Evolutionary conservation across 768 basidiomycete genomes (phyloP).

Genomic region (Russula vinacea): DNA sequence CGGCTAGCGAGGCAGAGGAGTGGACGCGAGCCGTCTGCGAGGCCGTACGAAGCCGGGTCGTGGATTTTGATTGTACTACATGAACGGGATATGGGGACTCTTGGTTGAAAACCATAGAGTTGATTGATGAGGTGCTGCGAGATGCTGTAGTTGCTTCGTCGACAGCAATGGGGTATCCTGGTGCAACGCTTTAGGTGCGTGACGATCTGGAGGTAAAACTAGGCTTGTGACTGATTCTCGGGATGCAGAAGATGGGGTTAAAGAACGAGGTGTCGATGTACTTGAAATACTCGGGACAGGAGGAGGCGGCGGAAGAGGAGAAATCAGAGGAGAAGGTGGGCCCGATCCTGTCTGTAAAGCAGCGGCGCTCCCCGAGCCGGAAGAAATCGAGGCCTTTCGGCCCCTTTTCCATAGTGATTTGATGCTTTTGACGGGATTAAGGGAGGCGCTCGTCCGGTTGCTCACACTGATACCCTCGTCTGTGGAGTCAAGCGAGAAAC

Average conservation of each 20-base stretch:
- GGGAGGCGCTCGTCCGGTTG: constrained; percentile 42
- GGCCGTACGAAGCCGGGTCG: constrained; percentile 32
- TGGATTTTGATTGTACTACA: constrained; percentile 31
- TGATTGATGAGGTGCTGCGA: constrained; percentile 37
- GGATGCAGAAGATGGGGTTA: constrained; percentile 4
- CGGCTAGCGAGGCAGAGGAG: constrained; percentile 23
- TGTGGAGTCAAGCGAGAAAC: constrained; percentile 76
- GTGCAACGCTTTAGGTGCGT: background rate
- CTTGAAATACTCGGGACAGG: constrained; percentile 16
- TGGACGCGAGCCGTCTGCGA: constrained; percentile 18
- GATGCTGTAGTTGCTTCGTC: constrained; percentile 13
- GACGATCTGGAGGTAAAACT: constrained; percentile 14
- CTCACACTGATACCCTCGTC: constrained; percentile 40
- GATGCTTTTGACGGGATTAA: constrained; percentile 72
- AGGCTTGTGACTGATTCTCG: constrained; percentile 26
- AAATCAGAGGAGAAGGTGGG: background rate
- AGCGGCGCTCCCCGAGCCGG: constrained; percentile 34
- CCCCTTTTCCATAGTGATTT: constrained; percentile 79
- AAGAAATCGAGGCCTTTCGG: constrained; percentile 44
- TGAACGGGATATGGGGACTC: constrained; percentile 62
- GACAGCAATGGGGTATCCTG: constrained; percentile 11
- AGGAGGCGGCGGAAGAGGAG: constrained; percentile 14
- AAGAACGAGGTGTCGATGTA: constrained; percentile 9
- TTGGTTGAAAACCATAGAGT: constrained; percentile 66
- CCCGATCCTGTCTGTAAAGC: constrained; percentile 11